Evolutionary conservation across 352 stramenopile genomes (phyloP), one percentile per base, ranked within the genome.

Genomic region (Elongisporangium anandrum): DNA sequence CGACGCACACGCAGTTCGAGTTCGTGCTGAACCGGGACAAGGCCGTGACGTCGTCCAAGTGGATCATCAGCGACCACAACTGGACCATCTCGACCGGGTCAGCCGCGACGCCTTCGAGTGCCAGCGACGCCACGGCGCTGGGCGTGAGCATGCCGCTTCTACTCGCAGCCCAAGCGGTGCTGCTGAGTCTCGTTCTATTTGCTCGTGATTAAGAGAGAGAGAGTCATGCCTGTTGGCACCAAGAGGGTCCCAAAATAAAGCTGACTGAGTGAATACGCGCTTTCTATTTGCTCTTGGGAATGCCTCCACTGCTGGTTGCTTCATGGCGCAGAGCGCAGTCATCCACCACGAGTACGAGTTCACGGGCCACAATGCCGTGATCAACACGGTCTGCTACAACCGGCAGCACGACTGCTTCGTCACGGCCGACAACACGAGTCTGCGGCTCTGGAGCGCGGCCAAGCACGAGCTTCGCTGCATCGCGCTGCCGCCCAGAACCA

Each of bases 381-480:
- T 92, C 24, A 73, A 77, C 22, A 60, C 65, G 2, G 70, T 88
- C 23, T 90, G 82, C 70, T 92, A 86, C 73, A 90, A 92, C 51
- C 71, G 66, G 4, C 68, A 79, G 16, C 72, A 87, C 4, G 73
- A 87, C 64, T 85, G 76, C 49, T 90, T 92, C 59, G 78, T 85
- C 23, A 84, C 78, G 22, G 71, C 67, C 21, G 73, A 87, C 63
- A 69, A 86, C 56, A 65, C 60, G 54, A 77, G 68, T 41, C 38
- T 87, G 48, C 64, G 66, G 39, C 70, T 88, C 26, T 88, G 81
- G 81, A 66, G 64, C 47, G 52, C 60, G 19, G 16, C 41, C 1
- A 54, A 55, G 29, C 64, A 59, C 10, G 75, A 87, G 26, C 63
- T 82, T 2, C 75, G 79, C 1, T 60, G 72, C 19, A 76, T 90